phyloP scores from a whole-genome alignment of 352 stramenopile genomes.

The Phytophthora ramorum region DNA sequence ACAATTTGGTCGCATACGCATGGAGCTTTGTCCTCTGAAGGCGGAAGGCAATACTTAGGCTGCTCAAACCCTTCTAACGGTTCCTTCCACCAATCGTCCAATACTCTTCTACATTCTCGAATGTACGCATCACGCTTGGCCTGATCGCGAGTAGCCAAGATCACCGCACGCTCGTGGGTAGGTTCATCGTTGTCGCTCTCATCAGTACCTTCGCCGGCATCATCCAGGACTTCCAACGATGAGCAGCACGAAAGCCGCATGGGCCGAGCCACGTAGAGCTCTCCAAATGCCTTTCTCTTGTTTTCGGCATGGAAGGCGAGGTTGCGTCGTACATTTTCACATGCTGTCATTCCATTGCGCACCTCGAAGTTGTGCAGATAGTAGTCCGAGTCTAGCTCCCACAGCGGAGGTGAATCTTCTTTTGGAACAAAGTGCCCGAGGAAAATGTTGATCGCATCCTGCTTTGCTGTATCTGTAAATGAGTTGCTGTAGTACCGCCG shows the following conservation, averaged over 20 bases:
- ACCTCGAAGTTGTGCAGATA: slow-evolving; percentile 93
- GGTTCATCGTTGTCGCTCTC: slow-evolving; percentile 41
- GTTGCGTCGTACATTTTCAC: slow-evolving; percentile 69
- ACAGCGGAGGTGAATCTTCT: slow-evolving; percentile 70
- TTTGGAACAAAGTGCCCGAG: slow-evolving; percentile 93
- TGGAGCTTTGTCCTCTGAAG: slow-evolving; percentile 25
- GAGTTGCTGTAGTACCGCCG: slow-evolving; percentile 99
- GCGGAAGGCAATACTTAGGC: slow-evolving; percentile 43
- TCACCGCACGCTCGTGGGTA: slow-evolving; percentile 30
- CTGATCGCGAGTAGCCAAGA: slow-evolving; percentile 39
- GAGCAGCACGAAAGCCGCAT: slow-evolving; percentile 49
- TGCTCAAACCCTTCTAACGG: slow-evolving; percentile 80
- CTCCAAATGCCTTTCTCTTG: slow-evolving; percentile 56
- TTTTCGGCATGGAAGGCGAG: slow-evolving; percentile 70
- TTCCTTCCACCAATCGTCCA: slow-evolving; percentile 90
- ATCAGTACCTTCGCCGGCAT: slow-evolving; percentile 36
- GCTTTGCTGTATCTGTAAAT: slow-evolving; percentile 98
- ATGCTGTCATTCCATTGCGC: slow-evolving; percentile 65
- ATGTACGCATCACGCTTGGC: slow-evolving; percentile 79
- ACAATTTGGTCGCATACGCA: slow-evolving; percentile 34
- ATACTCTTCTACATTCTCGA: slow-evolving; percentile 73
- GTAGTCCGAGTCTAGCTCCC: slow-evolving; percentile 90
- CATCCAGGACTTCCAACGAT: slow-evolving; percentile 37
- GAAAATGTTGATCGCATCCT: slow-evolving; percentile 99
- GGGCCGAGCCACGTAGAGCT: slow-evolving; percentile 24